Evolutionary conservation across 1,284 basidiomycete genomes (phyloP).

Genomic region (Sanghuangporus baumii): DNA sequence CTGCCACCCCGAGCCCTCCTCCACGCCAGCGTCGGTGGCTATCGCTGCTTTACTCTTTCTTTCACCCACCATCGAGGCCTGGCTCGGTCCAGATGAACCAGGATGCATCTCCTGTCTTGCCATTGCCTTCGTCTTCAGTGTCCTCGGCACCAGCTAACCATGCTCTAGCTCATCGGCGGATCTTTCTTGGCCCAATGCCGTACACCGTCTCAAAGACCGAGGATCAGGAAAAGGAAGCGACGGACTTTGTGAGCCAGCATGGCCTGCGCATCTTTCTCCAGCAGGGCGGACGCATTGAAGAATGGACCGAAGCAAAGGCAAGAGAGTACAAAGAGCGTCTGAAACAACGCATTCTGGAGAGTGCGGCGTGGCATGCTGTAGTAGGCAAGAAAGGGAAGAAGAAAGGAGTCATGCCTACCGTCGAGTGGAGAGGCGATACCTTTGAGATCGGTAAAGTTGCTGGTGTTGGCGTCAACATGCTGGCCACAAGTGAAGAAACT

Average conservation of each 20-base stretch:
- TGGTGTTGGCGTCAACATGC: conserved; percentile 42
- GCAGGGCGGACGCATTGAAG: conserved; percentile 53
- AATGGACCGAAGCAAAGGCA: conserved; percentile 59
- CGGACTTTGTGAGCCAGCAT: conserved; percentile 45
- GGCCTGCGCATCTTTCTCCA: conserved; percentile 59
- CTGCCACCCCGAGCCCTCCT: not conserved
- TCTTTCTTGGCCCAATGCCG: conserved; percentile 57
- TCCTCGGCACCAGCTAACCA: conserved; percentile 19
- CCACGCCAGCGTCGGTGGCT: not conserved
- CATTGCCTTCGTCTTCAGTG: not conserved
- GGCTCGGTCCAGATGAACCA: not conserved
- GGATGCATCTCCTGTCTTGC: not conserved
- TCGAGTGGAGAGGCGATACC: conserved; percentile 62
- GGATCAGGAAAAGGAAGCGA: conserved; percentile 26
- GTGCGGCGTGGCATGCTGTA: conserved; percentile 26
- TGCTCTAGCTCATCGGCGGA: conserved; percentile 20
- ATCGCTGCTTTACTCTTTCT: not conserved
- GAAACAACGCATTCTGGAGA: conserved; percentile 55
- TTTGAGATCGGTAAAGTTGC: conserved; percentile 70
- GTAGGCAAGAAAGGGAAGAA: conserved; percentile 41
- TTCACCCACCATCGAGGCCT: not conserved
- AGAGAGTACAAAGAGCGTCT: conserved; percentile 49
- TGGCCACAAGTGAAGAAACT: conserved; percentile 20
- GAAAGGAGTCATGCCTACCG: conserved; percentile 25
- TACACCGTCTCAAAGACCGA: conserved; percentile 32